Conservation (phyloP, 495 filamentous ascomycete genomes). For the Pyronema omphalodes region DNA sequence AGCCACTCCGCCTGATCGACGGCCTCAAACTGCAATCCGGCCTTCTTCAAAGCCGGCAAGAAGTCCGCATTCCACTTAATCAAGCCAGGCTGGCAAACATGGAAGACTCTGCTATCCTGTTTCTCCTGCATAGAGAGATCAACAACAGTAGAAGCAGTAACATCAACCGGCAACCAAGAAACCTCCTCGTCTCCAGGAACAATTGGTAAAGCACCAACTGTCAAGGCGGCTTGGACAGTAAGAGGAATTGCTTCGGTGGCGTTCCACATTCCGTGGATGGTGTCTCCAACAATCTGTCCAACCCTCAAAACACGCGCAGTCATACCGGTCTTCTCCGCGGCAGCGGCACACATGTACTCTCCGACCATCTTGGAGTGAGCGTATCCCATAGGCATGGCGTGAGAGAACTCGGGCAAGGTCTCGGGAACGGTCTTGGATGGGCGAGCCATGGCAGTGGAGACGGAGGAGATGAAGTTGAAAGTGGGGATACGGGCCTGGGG, state of each 20-base stretch:
- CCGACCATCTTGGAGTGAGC: slow-evolving; percentile 42
- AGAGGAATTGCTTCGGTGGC: slow-evolving; percentile 42
- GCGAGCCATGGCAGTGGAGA: slow-evolving; percentile 30
- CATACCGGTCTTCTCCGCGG: slow-evolving; percentile 21
- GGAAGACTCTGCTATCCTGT: too few relatives aligned
- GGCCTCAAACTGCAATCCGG: slow-evolving; percentile 28
- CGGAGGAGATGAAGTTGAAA: slow-evolving; percentile 43
- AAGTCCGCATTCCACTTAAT: slow-evolving; percentile 34
- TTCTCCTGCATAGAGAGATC: slow-evolving; percentile 19
- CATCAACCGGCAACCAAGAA: slow-evolving; percentile 36
- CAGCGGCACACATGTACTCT: slow-evolving; percentile 32
- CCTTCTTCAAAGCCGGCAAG: slow-evolving; percentile 26
- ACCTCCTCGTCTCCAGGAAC: slow-evolving; percentile 30
- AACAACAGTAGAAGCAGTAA: slow-evolving; percentile 30
- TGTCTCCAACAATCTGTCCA: slow-evolving; percentile 43
- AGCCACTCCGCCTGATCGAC: slow-evolving; percentile 33
- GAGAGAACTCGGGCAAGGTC: slow-evolving; percentile 27
- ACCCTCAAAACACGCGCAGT: slow-evolving; percentile 34
- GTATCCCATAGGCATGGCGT: slow-evolving; percentile 41
- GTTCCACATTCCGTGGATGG: slow-evolving; percentile 40
- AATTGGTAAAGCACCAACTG: slow-evolving; percentile 33
- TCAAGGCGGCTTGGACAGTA: slow-evolving; percentile 32
- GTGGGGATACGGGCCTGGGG: slow-evolving; percentile 21
- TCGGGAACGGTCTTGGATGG: slow-evolving; percentile 27
- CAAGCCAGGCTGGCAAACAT: background rate